A percentile compares a stretch with the other conserved stretches of the same genome.
Conservation (phyloP, 495 filamentous ascomycete species). For the Geopyxis carbonaria region DNA sequence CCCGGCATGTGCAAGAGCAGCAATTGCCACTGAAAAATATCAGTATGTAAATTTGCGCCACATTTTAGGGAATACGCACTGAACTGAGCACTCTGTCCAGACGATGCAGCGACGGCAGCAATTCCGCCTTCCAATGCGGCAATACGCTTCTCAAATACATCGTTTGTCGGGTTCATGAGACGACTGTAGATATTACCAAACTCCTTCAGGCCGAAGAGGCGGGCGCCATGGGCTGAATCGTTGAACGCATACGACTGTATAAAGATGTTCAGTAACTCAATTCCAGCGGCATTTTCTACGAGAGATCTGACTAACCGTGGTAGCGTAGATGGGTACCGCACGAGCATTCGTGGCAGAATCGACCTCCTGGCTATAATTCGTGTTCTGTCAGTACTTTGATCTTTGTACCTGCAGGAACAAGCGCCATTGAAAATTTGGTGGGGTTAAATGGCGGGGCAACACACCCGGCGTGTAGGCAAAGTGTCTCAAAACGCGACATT, state of each 20-base stretch:
- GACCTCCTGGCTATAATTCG: conserved; percentile 47
- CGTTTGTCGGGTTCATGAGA: conserved; percentile 96
- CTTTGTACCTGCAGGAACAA: conserved; percentile 12
- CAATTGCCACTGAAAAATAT: conserved; percentile 42
- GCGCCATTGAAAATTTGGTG: background rate
- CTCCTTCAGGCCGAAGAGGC: conserved; percentile 93
- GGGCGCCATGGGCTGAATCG: conserved; percentile 89
- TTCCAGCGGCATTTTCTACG: too few relatives aligned
- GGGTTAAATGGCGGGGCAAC: conserved; percentile 13
- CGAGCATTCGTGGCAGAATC: conserved; percentile 78
- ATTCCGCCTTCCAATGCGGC: conserved; percentile 90
- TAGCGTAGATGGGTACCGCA: conserved; percentile 91
- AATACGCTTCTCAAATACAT: conserved; percentile 94
- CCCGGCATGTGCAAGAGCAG: conserved; percentile 62
- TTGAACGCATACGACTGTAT: conserved; percentile 77
- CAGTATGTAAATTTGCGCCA: background rate
- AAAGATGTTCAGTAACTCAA: conserved; percentile 3
- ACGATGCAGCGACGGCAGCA: conserved; percentile 75
- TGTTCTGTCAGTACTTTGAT: background rate
- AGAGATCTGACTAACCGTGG: too few relatives aligned
- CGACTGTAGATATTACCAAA: conserved; percentile 95
- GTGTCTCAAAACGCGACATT: conserved; percentile 58
- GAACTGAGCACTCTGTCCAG: conserved; percentile 90
- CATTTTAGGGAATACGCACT: conserved; percentile 21
- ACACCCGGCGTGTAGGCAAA: conserved; percentile 93